Evolutionary conservation across 2,329 filamentous ascomycete species (phyloP), one percentile per base, ranked within the genome.

Genomic region (Dactylellina drechsleri): DNA sequence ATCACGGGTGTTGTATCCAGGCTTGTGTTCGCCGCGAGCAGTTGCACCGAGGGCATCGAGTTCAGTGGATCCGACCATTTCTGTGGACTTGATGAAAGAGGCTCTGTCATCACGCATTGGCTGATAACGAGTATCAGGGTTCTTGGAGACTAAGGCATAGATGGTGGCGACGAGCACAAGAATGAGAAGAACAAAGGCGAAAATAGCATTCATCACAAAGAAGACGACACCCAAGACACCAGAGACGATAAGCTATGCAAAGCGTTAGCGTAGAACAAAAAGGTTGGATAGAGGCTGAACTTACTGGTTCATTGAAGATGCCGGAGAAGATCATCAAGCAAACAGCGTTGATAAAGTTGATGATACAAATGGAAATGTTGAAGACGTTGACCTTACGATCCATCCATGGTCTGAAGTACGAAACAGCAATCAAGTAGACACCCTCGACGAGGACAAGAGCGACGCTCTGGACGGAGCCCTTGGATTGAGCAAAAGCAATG

Each of bases 361-460:
- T 86, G 53, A 88, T 90, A 77, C 89, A 91, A 79, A 97, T 97
- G 75, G 92, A 88, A 80, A 98, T 97, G 84, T 97, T 97, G 86
- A 97, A 96, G 56, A 90, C 90, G 83, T 97, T 98, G 76, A 92
- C 97, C 84, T 93, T 94, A 88, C 97, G 97, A 86, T 97, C 94
- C 94, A 98, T 98, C 91, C 92, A 98, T 16, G 94, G 94, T 74
- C 92, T 90, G 78, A 97, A 84, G 64, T 96, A 90, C 74, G 89
- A 91, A 66, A 92, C 89, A 20, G 84, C 88, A 79, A 97, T 90
- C 67, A 98, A 86, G 79, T 91, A 90, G 61, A 83, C 87, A 1
- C 90, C 90, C 82, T 98, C 94, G 67, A 97, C 88, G 73, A 97
- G 85, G 47, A 98, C 85, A 70, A 97, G 86, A 15, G 90, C 91